phyloP scores from a whole-genome alignment of 1,284 basidiomycete genomes.

The Xerocomus amazonicus region DNA sequence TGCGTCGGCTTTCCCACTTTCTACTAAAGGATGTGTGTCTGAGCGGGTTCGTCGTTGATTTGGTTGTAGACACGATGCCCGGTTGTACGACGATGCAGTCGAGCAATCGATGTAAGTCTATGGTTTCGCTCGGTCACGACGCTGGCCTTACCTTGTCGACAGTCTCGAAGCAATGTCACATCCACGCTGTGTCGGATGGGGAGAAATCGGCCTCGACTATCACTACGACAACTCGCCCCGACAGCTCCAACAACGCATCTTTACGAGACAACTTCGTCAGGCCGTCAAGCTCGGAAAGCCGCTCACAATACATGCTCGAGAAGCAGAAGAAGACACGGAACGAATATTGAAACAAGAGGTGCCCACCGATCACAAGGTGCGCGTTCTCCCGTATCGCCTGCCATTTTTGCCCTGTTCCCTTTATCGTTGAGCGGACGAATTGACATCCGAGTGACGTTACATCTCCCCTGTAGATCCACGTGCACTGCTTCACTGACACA shows the following conservation, averaged over 20 bases:
- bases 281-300: slow-evolving; percentile 69
- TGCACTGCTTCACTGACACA: slow-evolving; percentile 80
- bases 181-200: slow-evolving; percentile 78
- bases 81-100: slow-evolving; percentile 60
- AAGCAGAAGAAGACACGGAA: slow-evolving; percentile 78
- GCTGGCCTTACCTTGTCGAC: neutral
- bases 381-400: slow-evolving; percentile 5
- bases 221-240: slow-evolving; percentile 76
- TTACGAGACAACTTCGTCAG: slow-evolving; percentile 61
- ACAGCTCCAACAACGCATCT: slow-evolving; percentile 60
- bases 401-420: too few relatives aligned
- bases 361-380: slow-evolving; percentile 62
- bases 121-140: neutral
- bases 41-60: neutral
- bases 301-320: slow-evolving; percentile 75
- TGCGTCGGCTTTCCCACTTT: slow-evolving; percentile 34
- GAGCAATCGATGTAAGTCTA: slow-evolving; percentile 62
- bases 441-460: too few relatives aligned
- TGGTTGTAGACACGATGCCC: slow-evolving; percentile 62
- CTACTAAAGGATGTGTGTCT: neutral
- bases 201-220: slow-evolving; percentile 82
- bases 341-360: slow-evolving; percentile 69
- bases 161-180: slow-evolving; percentile 74
- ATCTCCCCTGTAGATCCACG: slow-evolving; percentile 51
- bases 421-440: neutral